These are phyloP conservation scores for Drosera spatulata DNA, from an alignment of 179 eudicot species.

Conservation along the genomic window DNA sequence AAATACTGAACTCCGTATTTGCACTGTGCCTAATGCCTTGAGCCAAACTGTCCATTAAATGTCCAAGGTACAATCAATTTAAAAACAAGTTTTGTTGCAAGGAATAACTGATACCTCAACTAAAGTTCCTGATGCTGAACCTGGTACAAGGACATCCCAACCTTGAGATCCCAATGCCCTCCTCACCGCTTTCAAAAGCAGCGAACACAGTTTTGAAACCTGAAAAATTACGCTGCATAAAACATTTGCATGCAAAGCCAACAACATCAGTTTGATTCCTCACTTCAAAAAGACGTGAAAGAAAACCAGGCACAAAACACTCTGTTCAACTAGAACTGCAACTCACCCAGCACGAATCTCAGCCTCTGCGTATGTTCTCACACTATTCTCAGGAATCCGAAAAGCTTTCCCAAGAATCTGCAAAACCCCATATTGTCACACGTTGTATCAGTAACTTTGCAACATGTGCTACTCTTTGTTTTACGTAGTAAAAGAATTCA, in stretches of 20 bases:
- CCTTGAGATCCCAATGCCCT: constrained; percentile 63
- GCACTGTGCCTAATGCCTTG: no score
- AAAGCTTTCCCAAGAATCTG: constrained; percentile 87
- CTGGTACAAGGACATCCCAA: constrained; percentile 98
- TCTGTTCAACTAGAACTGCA: neutral
- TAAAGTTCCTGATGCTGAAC: constrained; percentile 67
- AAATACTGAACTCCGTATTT: no score
- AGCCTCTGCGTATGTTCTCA: constrained; percentile 86
- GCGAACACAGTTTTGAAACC: constrained; percentile 84
- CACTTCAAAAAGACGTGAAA: neutral
- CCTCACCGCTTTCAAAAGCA: constrained; percentile 77
- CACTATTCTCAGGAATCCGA: constrained; percentile 74
- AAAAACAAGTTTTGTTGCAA: no score
- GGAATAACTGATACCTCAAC: constrained; percentile 39
- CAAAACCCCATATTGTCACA: constrained; percentile 12
- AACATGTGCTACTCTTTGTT: no score
- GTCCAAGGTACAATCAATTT: no score
- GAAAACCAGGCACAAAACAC: neutral
- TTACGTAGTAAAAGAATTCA: no score
- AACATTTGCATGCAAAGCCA: constrained; percentile 11
- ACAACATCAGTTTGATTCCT: neutral
- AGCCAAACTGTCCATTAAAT: no score
- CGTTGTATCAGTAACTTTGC: neutral
- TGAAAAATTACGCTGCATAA: constrained; percentile 68
- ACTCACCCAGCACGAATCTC: constrained; percentile 97